Base-by-base conservation (phyloP, 2,329 filamentous ascomycete species). In the Neurospora crassa region DNA sequence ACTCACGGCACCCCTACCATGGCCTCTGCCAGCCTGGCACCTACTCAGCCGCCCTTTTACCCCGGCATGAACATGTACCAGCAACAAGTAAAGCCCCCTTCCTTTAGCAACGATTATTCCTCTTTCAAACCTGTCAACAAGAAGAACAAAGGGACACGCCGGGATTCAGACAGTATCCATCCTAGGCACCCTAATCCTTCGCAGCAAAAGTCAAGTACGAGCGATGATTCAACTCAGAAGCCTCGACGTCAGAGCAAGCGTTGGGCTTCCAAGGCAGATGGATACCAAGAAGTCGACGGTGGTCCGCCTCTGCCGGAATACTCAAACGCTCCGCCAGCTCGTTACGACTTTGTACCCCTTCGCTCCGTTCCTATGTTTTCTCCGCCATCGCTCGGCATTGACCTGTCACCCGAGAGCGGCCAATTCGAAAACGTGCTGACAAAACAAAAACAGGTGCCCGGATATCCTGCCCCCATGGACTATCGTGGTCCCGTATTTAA, bases 401-500 rank as follows among this genome's bases (percentile, higher is more conserved):
- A 92, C 82, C 81, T 94, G 72, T 90, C 90, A 74, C 91, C 91
- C 72, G 88, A 89, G 78, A 90, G 84, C 79, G 88, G 88, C 78
- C 86, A 89, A 75, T 93, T 91, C 86, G 91, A 94, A 80, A 86
- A 87, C 75, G 86, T 87, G 88, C 91, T 94, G 85, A 93, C 88
- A 76, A 87, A 73, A 47, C 74, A 87, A 82, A 83, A 87, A 79
- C 91, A 95, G 90, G 86, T 79, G 71, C 82, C 80, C 71, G 79
- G 79, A 34, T 63, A 63, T n/a, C 53, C 53, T 37, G 7, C 68
- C 79, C 80, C 45, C 74, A 76, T 45, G 72, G 70, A 63, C 53
- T 63, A 37, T 63, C 53, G 53, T 63, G 53, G 24, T 63, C 53
- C 53, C 67, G 71, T 75, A 40, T 71, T 72, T 47, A 59, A 67